phyloP scores from a whole-genome alignment of 768 basidiomycete species.

The Lactifluus hygrophoroides region DNA sequence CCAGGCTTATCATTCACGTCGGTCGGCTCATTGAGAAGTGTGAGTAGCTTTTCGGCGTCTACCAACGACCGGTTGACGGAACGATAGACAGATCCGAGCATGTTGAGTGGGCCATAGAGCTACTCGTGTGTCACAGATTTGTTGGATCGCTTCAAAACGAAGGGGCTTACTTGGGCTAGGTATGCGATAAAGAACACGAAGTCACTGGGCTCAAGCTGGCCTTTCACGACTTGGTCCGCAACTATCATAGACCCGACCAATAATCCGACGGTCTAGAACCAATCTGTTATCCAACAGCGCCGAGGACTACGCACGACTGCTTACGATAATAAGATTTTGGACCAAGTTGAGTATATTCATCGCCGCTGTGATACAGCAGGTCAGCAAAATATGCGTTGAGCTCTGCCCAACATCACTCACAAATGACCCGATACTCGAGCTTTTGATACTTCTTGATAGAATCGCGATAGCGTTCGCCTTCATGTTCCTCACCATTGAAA shows the following conservation, averaged over 20 bases:
- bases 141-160: not conserved
- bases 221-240: conserved; percentile 53
- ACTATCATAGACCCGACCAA: conserved; percentile 78
- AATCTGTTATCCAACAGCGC: not conserved
- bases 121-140: conserved; percentile 25
- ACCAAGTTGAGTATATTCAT: conserved; percentile 68
- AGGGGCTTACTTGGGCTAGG: conserved; percentile 55
- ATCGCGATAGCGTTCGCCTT: conserved; percentile 58
- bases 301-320: conserved; percentile 19
- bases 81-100: conserved; percentile 72
- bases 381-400: not conserved
- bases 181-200: conserved; percentile 82
- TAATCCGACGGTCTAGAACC: conserved; percentile 58
- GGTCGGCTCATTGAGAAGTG: conserved; percentile 70
- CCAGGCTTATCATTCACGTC: conserved; percentile 78
- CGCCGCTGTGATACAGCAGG: conserved; percentile 36
- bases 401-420: conserved; percentile 33
- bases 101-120: conserved; percentile 68
- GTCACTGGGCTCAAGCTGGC: conserved; percentile 42
- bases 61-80: conserved; percentile 67
- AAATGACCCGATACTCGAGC: conserved; percentile 64
- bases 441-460: conserved; percentile 69
- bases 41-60: conserved; percentile 78
- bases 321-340: conserved; percentile 75
- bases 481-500: conserved; percentile 80